These are phyloP conservation scores for Chloris gayana DNA, from an alignment of 176 grass and related monocot genomes.

Conservation along the genomic window DNA sequence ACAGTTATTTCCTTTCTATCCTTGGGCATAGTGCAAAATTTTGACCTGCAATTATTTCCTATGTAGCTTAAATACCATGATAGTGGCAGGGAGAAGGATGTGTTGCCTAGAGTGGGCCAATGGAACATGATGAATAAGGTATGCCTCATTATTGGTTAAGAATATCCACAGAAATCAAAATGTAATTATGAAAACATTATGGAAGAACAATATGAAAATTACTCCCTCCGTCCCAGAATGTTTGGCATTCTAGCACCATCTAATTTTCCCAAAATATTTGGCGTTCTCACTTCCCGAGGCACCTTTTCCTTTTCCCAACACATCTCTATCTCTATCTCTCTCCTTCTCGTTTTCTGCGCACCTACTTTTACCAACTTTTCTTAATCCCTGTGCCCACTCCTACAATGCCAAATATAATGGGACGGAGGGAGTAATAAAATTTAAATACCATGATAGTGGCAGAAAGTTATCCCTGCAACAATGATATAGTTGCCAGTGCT, in stretches of 20 bases:
- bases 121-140: constrained; percentile 99
- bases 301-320: too few relatives aligned
- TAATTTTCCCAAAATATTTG: too few relatives aligned
- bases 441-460: too few relatives aligned
- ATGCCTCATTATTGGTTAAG: constrained; percentile 1
- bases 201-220: background rate
- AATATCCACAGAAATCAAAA: background rate
- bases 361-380: too few relatives aligned
- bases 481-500: background rate
- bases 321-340: too few relatives aligned
- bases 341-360: too few relatives aligned
- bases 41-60: constrained; percentile 22
- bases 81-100: constrained; percentile 88
- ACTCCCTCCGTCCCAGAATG: too few relatives aligned
- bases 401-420: too few relatives aligned
- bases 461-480: constrained; percentile 1
- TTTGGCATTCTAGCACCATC: too few relatives aligned
- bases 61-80: constrained; percentile 93
- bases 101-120: constrained; percentile 83
- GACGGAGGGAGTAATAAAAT: too few relatives aligned
- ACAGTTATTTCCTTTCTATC: constrained; percentile 1
- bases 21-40: constrained; percentile 1
- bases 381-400: too few relatives aligned
- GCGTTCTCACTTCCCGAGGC: too few relatives aligned
- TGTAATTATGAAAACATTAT: background rate